These are phyloP conservation scores for Delphinella strobiligena DNA, from an alignment of 2,329 filamentous ascomycete species.

Conservation along the genomic window DNA sequence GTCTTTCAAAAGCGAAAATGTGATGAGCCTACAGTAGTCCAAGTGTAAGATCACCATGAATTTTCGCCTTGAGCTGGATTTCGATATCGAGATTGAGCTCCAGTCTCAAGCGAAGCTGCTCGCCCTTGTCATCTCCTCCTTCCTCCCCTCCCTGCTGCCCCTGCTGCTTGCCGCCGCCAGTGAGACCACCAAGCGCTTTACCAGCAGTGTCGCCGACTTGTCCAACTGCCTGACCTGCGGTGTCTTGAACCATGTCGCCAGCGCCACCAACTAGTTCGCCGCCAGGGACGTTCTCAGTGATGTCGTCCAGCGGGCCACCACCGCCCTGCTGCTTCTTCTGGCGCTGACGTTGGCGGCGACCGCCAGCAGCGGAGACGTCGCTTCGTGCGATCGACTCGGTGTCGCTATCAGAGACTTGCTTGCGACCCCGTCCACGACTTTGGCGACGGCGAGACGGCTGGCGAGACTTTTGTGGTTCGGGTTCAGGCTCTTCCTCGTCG, in stretches of 20 bases:
- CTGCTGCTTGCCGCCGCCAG: slow-evolving; percentile 23
- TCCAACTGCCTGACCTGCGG: slow-evolving; percentile 34
- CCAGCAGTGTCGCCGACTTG: slow-evolving; percentile 32
- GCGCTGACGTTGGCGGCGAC: slow-evolving; percentile 44
- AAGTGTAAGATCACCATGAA: slow-evolving; percentile 51
- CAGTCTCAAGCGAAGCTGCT: slow-evolving; percentile 43
- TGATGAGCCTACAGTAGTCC: slow-evolving; percentile 35
- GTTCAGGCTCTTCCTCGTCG: slow-evolving; percentile 32
- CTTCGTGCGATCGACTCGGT: slow-evolving; percentile 42
- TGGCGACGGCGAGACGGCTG: slow-evolving; percentile 34
- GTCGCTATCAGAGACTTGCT: slow-evolving; percentile 31
- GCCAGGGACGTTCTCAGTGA: slow-evolving; percentile 41
- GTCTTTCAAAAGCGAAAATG: neutral
- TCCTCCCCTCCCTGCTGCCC: slow-evolving; percentile 20
- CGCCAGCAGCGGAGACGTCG: slow-evolving; percentile 40
- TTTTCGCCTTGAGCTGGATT: slow-evolving; percentile 52
- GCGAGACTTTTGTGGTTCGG: slow-evolving; percentile 24
- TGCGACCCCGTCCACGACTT: slow-evolving; percentile 37
- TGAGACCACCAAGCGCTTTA: slow-evolving; percentile 36
- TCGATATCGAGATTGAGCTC: slow-evolving; percentile 53
- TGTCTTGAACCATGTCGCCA: slow-evolving; percentile 44
- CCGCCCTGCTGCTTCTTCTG: slow-evolving; percentile 36
- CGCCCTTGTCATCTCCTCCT: slow-evolving; percentile 29
- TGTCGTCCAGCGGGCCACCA: slow-evolving; percentile 40
- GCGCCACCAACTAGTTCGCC: slow-evolving; percentile 41